phyloP scores from a whole-genome alignment of 2,329 filamentous ascomycete genomes.

The Arthrobotrys pseudoclavata region DNA sequence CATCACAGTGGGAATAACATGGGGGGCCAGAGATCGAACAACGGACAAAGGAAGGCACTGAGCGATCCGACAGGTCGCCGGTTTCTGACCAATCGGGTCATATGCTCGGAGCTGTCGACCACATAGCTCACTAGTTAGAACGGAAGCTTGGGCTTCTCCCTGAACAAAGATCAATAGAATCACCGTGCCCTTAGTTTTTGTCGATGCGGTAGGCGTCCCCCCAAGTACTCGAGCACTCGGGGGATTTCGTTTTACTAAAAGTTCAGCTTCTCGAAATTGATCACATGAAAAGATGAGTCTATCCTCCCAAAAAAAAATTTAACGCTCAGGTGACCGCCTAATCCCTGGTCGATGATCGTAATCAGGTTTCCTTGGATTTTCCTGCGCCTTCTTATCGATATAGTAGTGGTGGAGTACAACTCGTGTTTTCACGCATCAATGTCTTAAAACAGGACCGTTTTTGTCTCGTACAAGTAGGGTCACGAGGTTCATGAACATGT shows the following conservation, averaged over 20 bases:
- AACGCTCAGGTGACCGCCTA: slow-evolving; percentile 53
- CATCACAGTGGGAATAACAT: slow-evolving; percentile 39
- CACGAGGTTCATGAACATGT: slow-evolving; percentile 46
- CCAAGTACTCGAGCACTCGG: not conserved
- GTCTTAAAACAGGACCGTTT: slow-evolving; percentile 16
- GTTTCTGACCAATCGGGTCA: slow-evolving; percentile 56
- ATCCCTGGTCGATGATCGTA: slow-evolving; percentile 50
- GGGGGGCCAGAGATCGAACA: slow-evolving; percentile 30
- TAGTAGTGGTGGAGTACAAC: slow-evolving; percentile 2
- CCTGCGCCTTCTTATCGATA: slow-evolving; percentile 50
- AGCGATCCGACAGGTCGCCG: slow-evolving; percentile 27
- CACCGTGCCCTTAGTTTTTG: not conserved
- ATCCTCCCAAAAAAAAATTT: slow-evolving; percentile 12
- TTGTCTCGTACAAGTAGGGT: slow-evolving; percentile 28
- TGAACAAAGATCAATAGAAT: not conserved
- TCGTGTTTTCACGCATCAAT: slow-evolving; percentile 27
- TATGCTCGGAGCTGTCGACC: slow-evolving; percentile 37
- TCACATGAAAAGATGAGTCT: slow-evolving; percentile 36
- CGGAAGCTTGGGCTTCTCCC: slow-evolving; percentile 6
- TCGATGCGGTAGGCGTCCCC: not conserved
- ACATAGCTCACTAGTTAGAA: slow-evolving; percentile 16
- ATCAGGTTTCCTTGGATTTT: slow-evolving; percentile 49
- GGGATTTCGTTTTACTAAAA: slow-evolving; percentile 22
- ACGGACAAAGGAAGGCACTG: slow-evolving; percentile 14
- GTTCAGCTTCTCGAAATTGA: slow-evolving; percentile 14